Evolutionary conservation across 768 basidiomycete genomes (phyloP).

Genomic region (Amanita subjunquillea): DNA sequence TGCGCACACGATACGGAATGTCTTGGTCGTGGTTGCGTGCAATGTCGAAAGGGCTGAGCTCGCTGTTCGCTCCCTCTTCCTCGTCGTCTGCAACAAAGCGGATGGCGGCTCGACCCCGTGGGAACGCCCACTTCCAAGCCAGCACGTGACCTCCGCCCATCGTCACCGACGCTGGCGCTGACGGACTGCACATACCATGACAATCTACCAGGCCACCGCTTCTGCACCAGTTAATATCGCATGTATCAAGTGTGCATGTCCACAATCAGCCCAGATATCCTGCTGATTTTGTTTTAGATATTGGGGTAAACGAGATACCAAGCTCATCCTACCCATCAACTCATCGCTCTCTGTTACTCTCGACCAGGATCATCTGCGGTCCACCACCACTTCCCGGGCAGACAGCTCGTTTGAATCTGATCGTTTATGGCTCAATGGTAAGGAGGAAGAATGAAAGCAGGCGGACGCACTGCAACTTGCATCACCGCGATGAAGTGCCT

Average conservation of each 20-base stretch:
- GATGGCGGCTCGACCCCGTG: neutral
- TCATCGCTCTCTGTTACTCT: slow-evolving; percentile 97
- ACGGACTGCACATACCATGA: slow-evolving; percentile 26
- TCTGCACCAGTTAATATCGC: slow-evolving; percentile 97
- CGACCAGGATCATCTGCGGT: slow-evolving; percentile 89
- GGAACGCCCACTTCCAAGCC: neutral
- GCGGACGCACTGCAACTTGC: slow-evolving; percentile 73
- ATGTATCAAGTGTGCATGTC: slow-evolving; percentile 76
- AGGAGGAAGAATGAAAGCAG: slow-evolving; percentile 82
- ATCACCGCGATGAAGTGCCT: slow-evolving; percentile 79
- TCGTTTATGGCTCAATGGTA: slow-evolving; percentile 90
- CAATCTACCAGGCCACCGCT: slow-evolving; percentile 73
- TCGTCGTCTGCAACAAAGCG: slow-evolving; percentile 9
- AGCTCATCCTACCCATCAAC: slow-evolving; percentile 94
- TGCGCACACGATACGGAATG: neutral
- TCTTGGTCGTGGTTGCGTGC: neutral
- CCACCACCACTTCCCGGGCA: slow-evolving; percentile 86
- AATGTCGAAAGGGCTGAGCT: neutral
- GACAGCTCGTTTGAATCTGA: slow-evolving; percentile 68
- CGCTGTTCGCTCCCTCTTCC: slow-evolving; percentile 5
- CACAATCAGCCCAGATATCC: neutral
- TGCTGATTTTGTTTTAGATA: slow-evolving; percentile 43
- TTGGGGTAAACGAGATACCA: slow-evolving; percentile 98
- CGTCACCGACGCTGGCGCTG: neutral
- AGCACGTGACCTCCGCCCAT: slow-evolving; percentile 2